phyloP scores from a whole-genome alignment of 306 rosid genomes.

The Dicorynia guianensis region DNA sequence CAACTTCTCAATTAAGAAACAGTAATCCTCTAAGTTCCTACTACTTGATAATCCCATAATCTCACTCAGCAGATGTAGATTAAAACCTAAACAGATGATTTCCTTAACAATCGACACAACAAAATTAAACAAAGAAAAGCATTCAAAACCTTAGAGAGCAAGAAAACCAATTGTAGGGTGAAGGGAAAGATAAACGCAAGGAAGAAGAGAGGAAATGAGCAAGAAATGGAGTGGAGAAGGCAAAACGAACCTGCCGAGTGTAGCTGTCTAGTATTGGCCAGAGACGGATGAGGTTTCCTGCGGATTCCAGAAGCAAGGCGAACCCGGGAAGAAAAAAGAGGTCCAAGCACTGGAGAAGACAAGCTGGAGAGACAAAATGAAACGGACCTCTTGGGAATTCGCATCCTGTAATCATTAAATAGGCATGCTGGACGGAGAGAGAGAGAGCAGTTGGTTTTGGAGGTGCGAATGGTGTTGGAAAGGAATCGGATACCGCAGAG shows the following conservation, averaged over 20 bases:
- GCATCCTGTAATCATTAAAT: constrained; percentile 76
- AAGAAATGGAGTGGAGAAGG: not conserved
- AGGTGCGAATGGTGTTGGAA: not conserved
- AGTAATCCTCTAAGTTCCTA: constrained; percentile 38
- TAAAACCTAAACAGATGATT: not conserved
- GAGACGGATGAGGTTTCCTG: constrained; percentile 38
- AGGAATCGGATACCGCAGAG: constrained; percentile 70
- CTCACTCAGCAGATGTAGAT: constrained; percentile 15
- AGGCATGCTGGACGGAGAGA: constrained; percentile 35
- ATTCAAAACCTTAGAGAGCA: constrained; percentile 48
- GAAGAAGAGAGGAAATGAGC: not conserved
- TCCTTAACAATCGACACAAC: not conserved
- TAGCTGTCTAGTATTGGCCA: constrained; percentile 37
- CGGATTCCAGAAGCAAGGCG: constrained; percentile 44
- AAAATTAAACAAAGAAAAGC: not conserved
- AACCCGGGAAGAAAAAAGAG: constrained; percentile 46
- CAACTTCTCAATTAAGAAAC: constrained; percentile 47
- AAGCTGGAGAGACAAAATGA: constrained; percentile 57
- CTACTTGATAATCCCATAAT: constrained; percentile 24
- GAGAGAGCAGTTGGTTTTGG: not conserved
- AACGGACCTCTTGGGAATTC: constrained; percentile 61
- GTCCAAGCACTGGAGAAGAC: constrained; percentile 44
- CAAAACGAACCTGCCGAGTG: constrained; percentile 59
- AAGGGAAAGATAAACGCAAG: not conserved
- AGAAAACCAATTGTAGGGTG: constrained; percentile 37